Conservation (phyloP, 495 filamentous ascomycete genomes). For the Aspergillus funiculosus region DNA sequence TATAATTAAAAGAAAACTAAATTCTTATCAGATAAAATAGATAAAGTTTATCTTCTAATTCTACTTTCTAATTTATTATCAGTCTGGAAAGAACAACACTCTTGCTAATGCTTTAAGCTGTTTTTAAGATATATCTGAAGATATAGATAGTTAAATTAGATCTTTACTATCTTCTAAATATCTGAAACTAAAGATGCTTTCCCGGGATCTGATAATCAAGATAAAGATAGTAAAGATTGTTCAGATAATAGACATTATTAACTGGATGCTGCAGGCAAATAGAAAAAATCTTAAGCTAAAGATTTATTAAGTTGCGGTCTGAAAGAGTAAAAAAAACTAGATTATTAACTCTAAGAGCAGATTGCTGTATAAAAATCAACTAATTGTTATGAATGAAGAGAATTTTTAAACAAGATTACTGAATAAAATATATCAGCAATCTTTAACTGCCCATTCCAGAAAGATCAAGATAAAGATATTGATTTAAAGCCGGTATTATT, state of each 20-base stretch:
- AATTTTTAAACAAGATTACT: not conserved
- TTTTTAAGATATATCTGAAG: not conserved
- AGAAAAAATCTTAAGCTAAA: no score
- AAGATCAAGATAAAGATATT: not conserved
- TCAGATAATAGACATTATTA: no score
- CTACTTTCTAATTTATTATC: slow-evolving; percentile 13
- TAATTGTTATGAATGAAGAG: not conserved
- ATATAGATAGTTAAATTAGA: not conserved
- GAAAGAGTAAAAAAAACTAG: slow-evolving; percentile 1
- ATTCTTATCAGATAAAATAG: slow-evolving; percentile 3
- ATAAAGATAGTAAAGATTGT: no score
- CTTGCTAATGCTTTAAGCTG: not conserved
- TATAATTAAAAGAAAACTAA: slow-evolving; percentile 17
- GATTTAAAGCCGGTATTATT: not conserved
- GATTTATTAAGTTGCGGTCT: no score
- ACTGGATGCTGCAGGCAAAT: no score
- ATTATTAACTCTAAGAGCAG: slow-evolving; percentile 3
- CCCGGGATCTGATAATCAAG: no score
- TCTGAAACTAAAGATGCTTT: not conserved
- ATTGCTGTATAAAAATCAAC: not conserved
- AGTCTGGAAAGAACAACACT: not conserved
- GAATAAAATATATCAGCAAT: not conserved
- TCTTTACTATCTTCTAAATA: not conserved
- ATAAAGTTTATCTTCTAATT: not conserved
- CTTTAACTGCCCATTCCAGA: not conserved